phyloP scores from a whole-genome alignment of 306 rosid species.

The Pachyrhizus erosus region DNA sequence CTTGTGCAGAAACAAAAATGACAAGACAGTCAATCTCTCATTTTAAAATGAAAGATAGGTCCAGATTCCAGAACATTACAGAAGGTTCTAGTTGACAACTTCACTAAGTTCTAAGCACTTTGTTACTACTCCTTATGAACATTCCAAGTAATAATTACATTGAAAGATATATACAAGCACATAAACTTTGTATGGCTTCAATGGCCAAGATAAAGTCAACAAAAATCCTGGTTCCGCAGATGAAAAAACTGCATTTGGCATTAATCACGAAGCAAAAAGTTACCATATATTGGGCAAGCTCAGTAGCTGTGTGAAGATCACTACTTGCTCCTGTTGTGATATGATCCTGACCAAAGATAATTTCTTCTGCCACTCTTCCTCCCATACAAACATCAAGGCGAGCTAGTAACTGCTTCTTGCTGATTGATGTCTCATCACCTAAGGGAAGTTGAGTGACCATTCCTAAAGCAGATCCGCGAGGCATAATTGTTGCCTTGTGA shows the following conservation, averaged over 20 bases:
- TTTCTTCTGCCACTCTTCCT: constrained; percentile 91
- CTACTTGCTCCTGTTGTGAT: constrained; percentile 90
- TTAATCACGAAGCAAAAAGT: not conserved
- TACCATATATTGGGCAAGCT: constrained; percentile 92
- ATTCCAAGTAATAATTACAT: constrained; percentile 3
- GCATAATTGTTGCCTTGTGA: constrained; percentile 89
- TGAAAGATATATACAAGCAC: not conserved
- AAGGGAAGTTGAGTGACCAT: constrained; percentile 95
- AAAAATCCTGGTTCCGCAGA: not conserved
- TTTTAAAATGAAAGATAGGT: not conserved
- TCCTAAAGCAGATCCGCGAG: constrained; percentile 90
- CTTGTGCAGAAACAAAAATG: constrained; percentile 43
- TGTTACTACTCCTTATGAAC: not conserved
- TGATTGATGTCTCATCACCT: constrained; percentile 71
- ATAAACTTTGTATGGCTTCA: not conserved
- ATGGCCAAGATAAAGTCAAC: not conserved
- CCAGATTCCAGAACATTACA: not conserved
- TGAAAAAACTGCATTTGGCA: not conserved
- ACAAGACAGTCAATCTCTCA: constrained; percentile 20
- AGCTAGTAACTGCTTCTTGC: constrained; percentile 88
- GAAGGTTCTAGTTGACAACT: not conserved
- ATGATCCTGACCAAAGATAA: constrained; percentile 78
- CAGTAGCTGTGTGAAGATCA: constrained; percentile 81
- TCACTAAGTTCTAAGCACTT: constrained; percentile 18
- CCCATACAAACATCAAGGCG: constrained; percentile 95